Conservation (phyloP, 1,139 yeast genomes). For the Yamadazyma songkhlaensis region DNA sequence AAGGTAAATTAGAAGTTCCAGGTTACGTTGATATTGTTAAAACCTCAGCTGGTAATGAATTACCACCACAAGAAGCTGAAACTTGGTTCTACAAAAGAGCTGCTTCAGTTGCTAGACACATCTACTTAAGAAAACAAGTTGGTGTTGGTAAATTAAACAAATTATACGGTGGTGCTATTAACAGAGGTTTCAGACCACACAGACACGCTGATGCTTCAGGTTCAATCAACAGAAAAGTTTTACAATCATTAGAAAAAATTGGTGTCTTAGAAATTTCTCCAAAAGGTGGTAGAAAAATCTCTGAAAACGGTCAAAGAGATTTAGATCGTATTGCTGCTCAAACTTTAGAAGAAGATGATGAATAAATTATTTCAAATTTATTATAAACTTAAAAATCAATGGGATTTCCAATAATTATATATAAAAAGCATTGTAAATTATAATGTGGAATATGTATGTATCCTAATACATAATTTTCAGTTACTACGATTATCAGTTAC, state of each 20-base stretch:
- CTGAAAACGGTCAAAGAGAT: conserved; percentile 99
- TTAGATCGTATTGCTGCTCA: conserved; percentile 99
- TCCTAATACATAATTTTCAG: conserved; percentile 9
- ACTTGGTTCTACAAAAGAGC: conserved; percentile 99
- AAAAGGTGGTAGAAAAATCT: conserved; percentile 99
- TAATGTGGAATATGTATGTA: conserved; percentile 12
- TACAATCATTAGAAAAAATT: conserved; percentile 97
- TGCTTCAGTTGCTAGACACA: conserved; percentile 99
- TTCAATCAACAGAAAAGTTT: conserved; percentile 97
- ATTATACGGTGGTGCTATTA: conserved; percentile 98
- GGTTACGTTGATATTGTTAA: conserved; percentile 99
- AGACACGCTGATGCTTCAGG: conserved; percentile 99
- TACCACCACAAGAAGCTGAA: conserved; percentile 99
- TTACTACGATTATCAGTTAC: not conserved
- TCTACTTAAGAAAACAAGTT: conserved; percentile 98
- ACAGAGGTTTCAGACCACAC: conserved; percentile 99
- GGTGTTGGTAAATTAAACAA: conserved; percentile 99
- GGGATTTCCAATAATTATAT: conserved; percentile 6
- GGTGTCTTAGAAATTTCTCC: conserved; percentile 96
- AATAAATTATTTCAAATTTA: conserved; percentile 31
- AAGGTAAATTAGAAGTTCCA: conserved; percentile 99
- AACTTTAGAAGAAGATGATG: conserved; percentile 92
- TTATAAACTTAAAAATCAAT: conserved; percentile 5
- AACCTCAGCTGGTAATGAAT: conserved; percentile 98
- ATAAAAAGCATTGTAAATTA: conserved; percentile 18